Base-by-base conservation (phyloP, 129 eudicot species). In the Rutidosis leptorrhynchoides region DNA sequence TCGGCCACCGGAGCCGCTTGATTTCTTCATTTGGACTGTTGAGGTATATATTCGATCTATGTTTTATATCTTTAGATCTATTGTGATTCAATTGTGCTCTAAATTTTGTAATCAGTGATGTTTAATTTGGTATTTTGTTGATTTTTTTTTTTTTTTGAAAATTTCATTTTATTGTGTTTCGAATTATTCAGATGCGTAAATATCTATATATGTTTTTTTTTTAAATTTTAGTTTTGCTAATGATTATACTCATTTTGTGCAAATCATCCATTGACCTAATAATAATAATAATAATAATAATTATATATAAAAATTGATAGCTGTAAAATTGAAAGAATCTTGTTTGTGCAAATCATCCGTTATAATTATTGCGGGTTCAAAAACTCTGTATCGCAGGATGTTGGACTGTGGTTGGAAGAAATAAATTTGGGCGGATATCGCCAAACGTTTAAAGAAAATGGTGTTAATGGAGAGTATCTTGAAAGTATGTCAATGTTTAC, bases 401-500 rank as follows among this genome's bases (percentile, higher is more conserved):
- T 93, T 78, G 96, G 99, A 11, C 71, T 89, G 77, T 93, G 99
- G 96, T 79, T 93, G 80, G 95, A 88, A 65, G 92, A 83, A 65
- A 89, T 93, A 86, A 88, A 93, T 77, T 92, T 93, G 46, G 99
- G 96, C 23, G 77, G 92, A 55, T 93, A 93, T 78, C 83, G 99
- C 69, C 87, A 82, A 72, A 86, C 78, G 12, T 93, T 93, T 37
- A 86, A 82, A 75, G 99, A 88, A 84, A 88, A 93, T 80, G 92
- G 96, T 71, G 92, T 93, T 37, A 93, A 93, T 43, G 99, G 99
- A 56, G 99, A 93, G 78, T 93, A 93, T 78, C 80, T 93, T 81
- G 99, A 93, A 83, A 93, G 99, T 46, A 93, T 93, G 99, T 93
- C 99, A 32, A 88, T 93, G 96, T 93, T 93, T 70, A 93, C 99